phyloP scores from a whole-genome alignment of 768 basidiomycete genomes.

The Polyporus arcularius region DNA sequence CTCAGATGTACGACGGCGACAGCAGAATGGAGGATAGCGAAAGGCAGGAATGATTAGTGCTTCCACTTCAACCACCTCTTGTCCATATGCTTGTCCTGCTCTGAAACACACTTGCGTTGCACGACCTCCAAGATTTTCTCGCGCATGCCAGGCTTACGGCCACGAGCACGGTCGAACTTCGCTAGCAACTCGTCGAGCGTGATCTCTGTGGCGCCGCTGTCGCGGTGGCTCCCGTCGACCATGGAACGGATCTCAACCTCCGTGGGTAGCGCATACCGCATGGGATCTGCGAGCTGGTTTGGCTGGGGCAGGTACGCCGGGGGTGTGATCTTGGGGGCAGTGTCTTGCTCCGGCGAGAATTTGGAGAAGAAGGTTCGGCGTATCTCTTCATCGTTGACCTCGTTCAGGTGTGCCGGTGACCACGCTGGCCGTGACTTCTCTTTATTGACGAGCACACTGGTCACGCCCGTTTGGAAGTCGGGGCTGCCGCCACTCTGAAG shows the following conservation, averaged over 20 bases:
- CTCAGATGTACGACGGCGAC: not conserved
- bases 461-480: conserved; percentile 86
- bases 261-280: conserved; percentile 66
- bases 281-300: conserved; percentile 28
- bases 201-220: conserved; percentile 61
- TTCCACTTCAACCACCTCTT: conserved; percentile 67
- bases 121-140: conserved; percentile 82
- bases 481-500: conserved; percentile 69
- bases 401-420: conserved; percentile 63
- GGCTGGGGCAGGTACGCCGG: conserved; percentile 25
- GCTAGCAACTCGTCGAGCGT: conserved; percentile 64
- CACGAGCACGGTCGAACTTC: conserved; percentile 49
- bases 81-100: conserved; percentile 50
- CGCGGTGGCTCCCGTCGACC: conserved; percentile 64
- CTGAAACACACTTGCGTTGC: conserved; percentile 61
- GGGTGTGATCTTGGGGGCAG: conserved; percentile 28
- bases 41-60: conserved; percentile 26
- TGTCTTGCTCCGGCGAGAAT: conserved; percentile 43
- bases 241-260: conserved; percentile 71
- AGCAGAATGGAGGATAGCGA: not conserved
- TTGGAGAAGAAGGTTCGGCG: conserved; percentile 67
- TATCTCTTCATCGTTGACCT: conserved; percentile 58
- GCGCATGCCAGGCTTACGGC: conserved; percentile 59
- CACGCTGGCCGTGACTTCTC: conserved; percentile 61
- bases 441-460: conserved; percentile 60